Evolutionary conservation across 352 stramenopile species (phyloP).

Genomic region (Peronospora belbahrii): DNA sequence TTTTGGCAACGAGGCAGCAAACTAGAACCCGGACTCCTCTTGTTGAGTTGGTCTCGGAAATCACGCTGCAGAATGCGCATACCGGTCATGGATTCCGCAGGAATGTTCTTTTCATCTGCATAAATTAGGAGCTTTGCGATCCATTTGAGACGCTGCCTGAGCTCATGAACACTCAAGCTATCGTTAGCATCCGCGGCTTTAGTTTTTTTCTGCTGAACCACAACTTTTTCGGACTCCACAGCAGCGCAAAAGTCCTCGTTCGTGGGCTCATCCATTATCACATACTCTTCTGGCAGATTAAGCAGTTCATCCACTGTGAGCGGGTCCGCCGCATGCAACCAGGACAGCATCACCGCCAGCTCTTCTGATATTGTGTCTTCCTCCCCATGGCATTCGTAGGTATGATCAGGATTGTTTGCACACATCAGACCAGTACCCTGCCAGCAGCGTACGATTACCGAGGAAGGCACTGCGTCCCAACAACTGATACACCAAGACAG

Average conservation of each 20-base stretch:
- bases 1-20: background rate
- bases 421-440: conserved; percentile 11
- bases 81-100: conserved; percentile 16
- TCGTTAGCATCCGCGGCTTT: conserved; percentile 1
- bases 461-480: conserved; percentile 17
- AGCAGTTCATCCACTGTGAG: conserved; percentile 22
- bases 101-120: conserved; percentile 15
- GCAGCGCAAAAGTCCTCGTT: conserved; percentile 23
- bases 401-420: background rate
- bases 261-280: conserved; percentile 23
- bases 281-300: conserved; percentile 19
- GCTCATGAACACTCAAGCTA: conserved; percentile 9
- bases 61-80: conserved; percentile 25
- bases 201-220: background rate
- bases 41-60: conserved; percentile 20
- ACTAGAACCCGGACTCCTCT: conserved; percentile 7
- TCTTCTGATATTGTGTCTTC: conserved; percentile 20
- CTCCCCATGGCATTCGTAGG: background rate
- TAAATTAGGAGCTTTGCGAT: conserved; percentile 27
- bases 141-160: conserved; percentile 27
- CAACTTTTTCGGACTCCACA: conserved; percentile 7
- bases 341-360: conserved; percentile 18
- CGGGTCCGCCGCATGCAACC: conserved; percentile 9
- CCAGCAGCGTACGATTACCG: conserved; percentile 14
- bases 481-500: conserved; percentile 20